A percentile compares a stretch with the other conserved stretches of the same genome.
Evolutionary conservation across 768 basidiomycete genomes (phyloP).

Genomic region (Kwoniella shandongensis): DNA sequence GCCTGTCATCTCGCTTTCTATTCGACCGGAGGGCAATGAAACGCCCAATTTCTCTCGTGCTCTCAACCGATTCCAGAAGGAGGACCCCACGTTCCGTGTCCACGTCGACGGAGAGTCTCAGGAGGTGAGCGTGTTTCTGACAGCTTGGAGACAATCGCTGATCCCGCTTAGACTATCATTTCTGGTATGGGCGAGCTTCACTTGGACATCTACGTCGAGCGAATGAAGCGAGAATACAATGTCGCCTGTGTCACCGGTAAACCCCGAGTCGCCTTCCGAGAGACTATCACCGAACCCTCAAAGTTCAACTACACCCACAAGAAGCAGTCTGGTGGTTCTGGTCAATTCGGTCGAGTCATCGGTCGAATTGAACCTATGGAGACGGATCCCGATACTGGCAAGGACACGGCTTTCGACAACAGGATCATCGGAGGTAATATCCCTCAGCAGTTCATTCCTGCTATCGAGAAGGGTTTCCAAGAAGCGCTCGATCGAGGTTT

Average conservation of each 20-base stretch:
- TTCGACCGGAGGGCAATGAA: conserved; percentile 88
- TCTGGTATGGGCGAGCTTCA: conserved; percentile 99
- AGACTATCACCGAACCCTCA: conserved; percentile 80
- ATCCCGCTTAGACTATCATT: conserved; percentile 78
- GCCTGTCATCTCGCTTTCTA: conserved; percentile 92
- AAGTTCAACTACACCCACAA: conserved; percentile 91
- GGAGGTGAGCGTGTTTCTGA: conserved; percentile 63
- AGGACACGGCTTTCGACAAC: conserved; percentile 74
- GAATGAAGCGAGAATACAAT: conserved; percentile 96
- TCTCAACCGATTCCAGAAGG: conserved; percentile 94
- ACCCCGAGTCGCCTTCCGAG: conserved; percentile 93
- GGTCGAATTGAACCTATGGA: conserved; percentile 90
- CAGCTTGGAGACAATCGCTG: background rate
- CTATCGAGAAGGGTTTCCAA: conserved; percentile 94
- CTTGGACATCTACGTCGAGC: conserved; percentile 97
- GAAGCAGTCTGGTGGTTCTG: conserved; percentile 96
- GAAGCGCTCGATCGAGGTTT: conserved; percentile 90
- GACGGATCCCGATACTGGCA: conserved; percentile 71
- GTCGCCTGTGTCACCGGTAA: conserved; percentile 90
- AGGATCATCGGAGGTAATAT: conserved; percentile 89
- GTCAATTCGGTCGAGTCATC: conserved; percentile 90
- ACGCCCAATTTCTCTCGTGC: conserved; percentile 96
- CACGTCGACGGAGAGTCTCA: conserved; percentile 92
- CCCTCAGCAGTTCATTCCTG: conserved; percentile 87
- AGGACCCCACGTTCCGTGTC: conserved; percentile 97